These are phyloP conservation scores for Fusarium metavorans DNA, from an alignment of 2,329 filamentous ascomycete species.

Conservation along the genomic window DNA sequence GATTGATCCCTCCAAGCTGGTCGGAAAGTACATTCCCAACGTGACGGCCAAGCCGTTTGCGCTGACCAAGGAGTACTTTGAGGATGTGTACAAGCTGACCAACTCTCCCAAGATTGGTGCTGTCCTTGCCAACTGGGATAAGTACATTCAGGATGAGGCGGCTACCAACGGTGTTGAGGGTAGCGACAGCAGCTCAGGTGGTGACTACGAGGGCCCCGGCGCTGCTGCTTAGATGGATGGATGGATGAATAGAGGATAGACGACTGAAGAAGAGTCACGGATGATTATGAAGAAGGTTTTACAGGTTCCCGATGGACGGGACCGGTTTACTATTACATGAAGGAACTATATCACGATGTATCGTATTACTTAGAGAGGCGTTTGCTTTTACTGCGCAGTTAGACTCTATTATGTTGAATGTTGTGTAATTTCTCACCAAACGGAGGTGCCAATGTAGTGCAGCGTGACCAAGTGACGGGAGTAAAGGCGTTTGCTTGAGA, in stretches of 20 bases:
- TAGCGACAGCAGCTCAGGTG: constrained; percentile 56
- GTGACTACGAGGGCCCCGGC: constrained; percentile 57
- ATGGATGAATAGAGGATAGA: constrained; percentile 16
- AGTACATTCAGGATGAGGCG: constrained; percentile 68
- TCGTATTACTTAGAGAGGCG: constrained; percentile 41
- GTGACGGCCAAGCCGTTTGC: constrained; percentile 97
- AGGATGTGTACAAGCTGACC: constrained; percentile 96
- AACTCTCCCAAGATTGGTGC: constrained; percentile 83
- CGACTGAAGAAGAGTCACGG: constrained; percentile 35
- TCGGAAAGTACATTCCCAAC: constrained; percentile 99
- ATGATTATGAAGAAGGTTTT: constrained; percentile 41
- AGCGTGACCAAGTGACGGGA: not conserved
- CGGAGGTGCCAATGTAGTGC: not conserved
- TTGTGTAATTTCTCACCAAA: constrained; percentile 20
- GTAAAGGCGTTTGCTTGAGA: not conserved
- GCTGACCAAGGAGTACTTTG: constrained; percentile 98
- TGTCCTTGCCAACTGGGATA: constrained; percentile 88
- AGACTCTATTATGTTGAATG: constrained; percentile 37
- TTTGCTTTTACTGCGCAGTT: constrained; percentile 37
- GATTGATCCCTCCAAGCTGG: constrained; percentile 94
- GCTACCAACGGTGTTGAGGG: constrained; percentile 48
- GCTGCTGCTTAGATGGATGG: constrained; percentile 53
- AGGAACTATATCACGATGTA: constrained; percentile 43
- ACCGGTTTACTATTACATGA: constrained; percentile 34
- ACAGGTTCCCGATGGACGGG: constrained; percentile 34